Evolutionary conservation across 2,329 filamentous ascomycete species (phyloP).

Genomic region (Penicillium nordicum): DNA sequence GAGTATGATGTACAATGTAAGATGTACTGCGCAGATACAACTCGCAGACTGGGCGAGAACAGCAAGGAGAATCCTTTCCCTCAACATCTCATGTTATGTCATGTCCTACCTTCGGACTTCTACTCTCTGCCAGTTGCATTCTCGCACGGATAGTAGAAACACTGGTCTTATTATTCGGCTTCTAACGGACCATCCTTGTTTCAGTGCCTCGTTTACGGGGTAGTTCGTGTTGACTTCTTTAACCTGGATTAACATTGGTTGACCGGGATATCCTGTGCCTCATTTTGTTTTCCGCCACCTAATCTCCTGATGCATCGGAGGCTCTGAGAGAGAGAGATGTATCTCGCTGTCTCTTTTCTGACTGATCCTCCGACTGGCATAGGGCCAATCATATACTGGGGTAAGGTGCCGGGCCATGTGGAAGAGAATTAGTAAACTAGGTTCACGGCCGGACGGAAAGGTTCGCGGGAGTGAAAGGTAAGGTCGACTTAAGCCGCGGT

Average conservation of each 20-base stretch:
- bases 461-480: conserved; percentile 15
- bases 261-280: conserved; percentile 16
- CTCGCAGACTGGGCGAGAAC: conserved; percentile 7
- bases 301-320: conserved; percentile 17
- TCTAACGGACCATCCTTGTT: conserved; percentile 6
- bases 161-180: not conserved
- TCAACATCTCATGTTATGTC: conserved; percentile 9
- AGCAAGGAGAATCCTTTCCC: conserved; percentile 20
- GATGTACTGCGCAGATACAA: conserved; percentile 1
- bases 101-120: conserved; percentile 21
- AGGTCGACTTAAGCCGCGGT: conserved; percentile 13
- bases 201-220: conserved; percentile 5
- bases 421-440: conserved; percentile 14
- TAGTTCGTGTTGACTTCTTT: not conserved
- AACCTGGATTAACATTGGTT: conserved; percentile 11
- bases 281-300: conserved; percentile 11
- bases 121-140: not conserved
- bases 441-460: conserved; percentile 19
- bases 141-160: conserved; percentile 2
- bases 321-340: conserved; percentile 2
- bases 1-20: conserved; percentile 6
- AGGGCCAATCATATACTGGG: not conserved
- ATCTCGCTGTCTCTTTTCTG: conserved; percentile 4
- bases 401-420: not conserved
- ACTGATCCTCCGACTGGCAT: conserved; percentile 11